Percentiles rank a stretch among this genome's conserved stretches.
Conservation (phyloP, 176 grass and related monocot genomes). For the Pharus latifolius region DNA sequence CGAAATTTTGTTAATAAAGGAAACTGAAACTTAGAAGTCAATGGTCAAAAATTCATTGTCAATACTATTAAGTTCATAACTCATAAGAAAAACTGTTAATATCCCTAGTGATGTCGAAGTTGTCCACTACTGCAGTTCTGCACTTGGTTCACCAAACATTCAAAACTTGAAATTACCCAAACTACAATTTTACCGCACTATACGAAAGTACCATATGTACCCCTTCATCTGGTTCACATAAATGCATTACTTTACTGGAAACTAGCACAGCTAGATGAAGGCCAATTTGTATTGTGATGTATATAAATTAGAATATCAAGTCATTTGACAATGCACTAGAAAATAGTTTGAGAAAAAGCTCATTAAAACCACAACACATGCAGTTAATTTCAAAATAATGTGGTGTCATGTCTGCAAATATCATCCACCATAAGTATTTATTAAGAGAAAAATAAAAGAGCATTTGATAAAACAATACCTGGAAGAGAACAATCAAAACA, state of each 20-base stretch:
- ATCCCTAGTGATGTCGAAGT: too few relatives aligned
- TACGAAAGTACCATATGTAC: too few relatives aligned
- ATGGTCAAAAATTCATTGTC: too few relatives aligned
- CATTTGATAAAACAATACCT: conserved; percentile 42
- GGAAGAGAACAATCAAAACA: conserved; percentile 82
- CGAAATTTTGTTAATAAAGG: too few relatives aligned
- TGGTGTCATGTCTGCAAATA: not conserved
- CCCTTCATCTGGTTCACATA: too few relatives aligned
- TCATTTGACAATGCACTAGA: not conserved
- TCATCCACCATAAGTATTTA: not conserved
- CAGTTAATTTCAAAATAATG: not conserved
- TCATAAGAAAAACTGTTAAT: too few relatives aligned
- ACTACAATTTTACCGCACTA: too few relatives aligned
- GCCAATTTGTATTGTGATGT: not conserved
- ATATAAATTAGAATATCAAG: not conserved
- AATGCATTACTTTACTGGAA: not conserved
- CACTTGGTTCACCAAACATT: too few relatives aligned
- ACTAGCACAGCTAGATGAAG: not conserved
- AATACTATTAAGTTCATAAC: too few relatives aligned
- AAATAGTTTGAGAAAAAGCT: not conserved
- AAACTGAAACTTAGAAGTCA: too few relatives aligned
- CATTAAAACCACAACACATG: not conserved
- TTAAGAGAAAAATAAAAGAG: not conserved
- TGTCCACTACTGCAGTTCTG: too few relatives aligned
- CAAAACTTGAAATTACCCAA: too few relatives aligned